Evolutionary conservation across 2,329 filamentous ascomycete species (phyloP).

Genomic region (Microdochium bolleyi): DNA sequence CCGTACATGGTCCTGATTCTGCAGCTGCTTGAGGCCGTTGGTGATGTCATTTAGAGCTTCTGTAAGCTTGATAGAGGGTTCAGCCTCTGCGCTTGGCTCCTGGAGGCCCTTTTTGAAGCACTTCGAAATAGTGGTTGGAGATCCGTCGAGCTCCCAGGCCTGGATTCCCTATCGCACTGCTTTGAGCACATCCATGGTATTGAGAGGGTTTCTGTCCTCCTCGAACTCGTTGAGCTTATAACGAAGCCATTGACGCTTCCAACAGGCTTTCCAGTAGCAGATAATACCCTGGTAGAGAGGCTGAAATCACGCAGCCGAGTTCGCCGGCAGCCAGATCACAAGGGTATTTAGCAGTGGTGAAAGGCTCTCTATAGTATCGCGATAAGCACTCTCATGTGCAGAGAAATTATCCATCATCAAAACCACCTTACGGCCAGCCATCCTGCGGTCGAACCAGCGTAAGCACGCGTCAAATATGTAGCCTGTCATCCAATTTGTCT

Average conservation of each 20-base stretch:
- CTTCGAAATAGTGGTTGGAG: background rate
- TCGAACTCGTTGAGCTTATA: background rate
- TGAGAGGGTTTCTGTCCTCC: background rate
- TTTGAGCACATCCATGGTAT: background rate
- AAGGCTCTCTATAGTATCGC: background rate
- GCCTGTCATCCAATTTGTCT: background rate
- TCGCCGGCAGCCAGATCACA: background rate
- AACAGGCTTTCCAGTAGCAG: background rate
- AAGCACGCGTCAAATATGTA: background rate
- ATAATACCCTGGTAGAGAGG: background rate
- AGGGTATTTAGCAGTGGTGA: background rate
- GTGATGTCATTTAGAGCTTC: background rate
- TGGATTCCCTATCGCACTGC: background rate
- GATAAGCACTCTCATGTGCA: background rate
- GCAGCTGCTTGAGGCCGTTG: background rate
- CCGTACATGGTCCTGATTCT: background rate
- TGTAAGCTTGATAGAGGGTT: background rate
- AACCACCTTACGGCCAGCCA: background rate
- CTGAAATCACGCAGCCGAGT: background rate
- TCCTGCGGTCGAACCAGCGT: background rate
- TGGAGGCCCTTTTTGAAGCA: background rate
- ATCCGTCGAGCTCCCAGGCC: background rate
- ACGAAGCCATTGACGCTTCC: background rate
- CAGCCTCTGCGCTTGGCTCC: background rate
- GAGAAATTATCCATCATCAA: background rate